phyloP scores from a whole-genome alignment of 768 basidiomycete genomes.

The Leccinum pellstonianum region DNA sequence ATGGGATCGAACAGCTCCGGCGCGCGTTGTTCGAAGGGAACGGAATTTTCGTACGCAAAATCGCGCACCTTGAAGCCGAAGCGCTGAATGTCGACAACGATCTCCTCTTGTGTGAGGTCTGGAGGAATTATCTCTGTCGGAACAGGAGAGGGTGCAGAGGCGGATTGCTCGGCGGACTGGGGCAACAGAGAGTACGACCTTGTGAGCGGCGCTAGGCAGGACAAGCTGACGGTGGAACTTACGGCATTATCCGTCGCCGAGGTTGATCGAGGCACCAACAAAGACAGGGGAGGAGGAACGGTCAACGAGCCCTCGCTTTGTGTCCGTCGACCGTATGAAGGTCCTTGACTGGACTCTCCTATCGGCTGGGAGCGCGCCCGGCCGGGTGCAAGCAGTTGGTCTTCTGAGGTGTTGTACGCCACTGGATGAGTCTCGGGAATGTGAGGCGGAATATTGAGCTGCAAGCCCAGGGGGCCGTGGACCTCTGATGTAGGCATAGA shows the following conservation, averaged over 20 bases:
- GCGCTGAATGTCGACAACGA: constrained; percentile 31
- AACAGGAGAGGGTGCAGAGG: constrained; percentile 31
- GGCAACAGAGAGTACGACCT: not conserved
- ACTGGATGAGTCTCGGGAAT: constrained; percentile 9
- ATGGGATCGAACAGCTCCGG: constrained; percentile 33
- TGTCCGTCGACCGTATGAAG: constrained; percentile 21
- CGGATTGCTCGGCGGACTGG: constrained; percentile 14
- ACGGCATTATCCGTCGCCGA: constrained; percentile 26
- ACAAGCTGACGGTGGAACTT: constrained; percentile 1
- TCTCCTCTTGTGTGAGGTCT: constrained; percentile 35
- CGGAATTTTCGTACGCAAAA: constrained; percentile 26
- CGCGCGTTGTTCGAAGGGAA: constrained; percentile 18
- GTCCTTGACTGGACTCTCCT: constrained; percentile 27
- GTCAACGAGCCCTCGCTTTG: constrained; percentile 26
- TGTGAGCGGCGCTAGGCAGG: constrained; percentile 8
- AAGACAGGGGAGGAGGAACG: constrained; percentile 13
- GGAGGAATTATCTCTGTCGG: constrained; percentile 34
- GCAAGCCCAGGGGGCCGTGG: constrained; percentile 23
- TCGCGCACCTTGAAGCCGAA: constrained; percentile 33
- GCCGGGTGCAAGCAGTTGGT: constrained; percentile 8
- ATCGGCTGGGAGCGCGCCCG: constrained; percentile 23
- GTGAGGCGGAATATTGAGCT: constrained; percentile 17
- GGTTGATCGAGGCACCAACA: constrained; percentile 3
- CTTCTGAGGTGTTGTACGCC: constrained; percentile 11
- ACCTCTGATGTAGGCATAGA: constrained; percentile 24